Evolutionary conservation across 257 asterid species (phyloP), one percentile per base, ranked within the genome.

Genomic region (Nicotiana otophora): DNA sequence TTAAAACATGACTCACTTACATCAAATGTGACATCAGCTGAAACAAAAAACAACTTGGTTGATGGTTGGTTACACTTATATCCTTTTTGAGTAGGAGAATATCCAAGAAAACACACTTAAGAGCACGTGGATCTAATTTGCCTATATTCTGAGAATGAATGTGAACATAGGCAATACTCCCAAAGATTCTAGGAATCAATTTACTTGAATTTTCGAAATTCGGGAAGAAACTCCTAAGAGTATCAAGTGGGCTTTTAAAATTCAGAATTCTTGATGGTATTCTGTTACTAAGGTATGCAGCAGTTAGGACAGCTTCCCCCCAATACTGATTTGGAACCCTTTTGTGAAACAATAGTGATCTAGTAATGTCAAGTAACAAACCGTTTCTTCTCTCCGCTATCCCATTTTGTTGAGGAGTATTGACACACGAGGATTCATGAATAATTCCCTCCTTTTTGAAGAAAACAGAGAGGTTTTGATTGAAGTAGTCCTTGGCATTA

Each of bases 401-500:
- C 31, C 31, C 31, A 30, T 30, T 30, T 30, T 30, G 31, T 30
- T 30, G 31, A 30, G 31, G 31, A 30, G 31, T 30, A 30, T 30
- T 30, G 31, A 30, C 31, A 30, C 65, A 82, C 4, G 67, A 82
- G 0, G 67, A 39, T 16, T 42, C 7, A 39, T 83, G 82, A 20
- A 83, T 46, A 7, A 76, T 51, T 1, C 79, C 69, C 2, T 36
- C 26, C 8, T 14, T 58, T 48, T 83, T 16, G 31, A 30, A 30
- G 31, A 30, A 30, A 30, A 30, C 31, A 30, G 31, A 16, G 5
- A 78, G 4, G 19, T 16, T 5, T 6, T 23, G 3, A 55, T 78
- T 83, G 20, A 68, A 66, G 31, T 65, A 83, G 14, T 83, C 63
- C 9, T 36, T 31, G n/a, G 64, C 39, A 67, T 83, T 78, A 28